Evolutionary conservation across 805 yeast species (phyloP), one percentile per base, ranked within the genome.

Genomic region (Suhomyces prunicola): DNA sequence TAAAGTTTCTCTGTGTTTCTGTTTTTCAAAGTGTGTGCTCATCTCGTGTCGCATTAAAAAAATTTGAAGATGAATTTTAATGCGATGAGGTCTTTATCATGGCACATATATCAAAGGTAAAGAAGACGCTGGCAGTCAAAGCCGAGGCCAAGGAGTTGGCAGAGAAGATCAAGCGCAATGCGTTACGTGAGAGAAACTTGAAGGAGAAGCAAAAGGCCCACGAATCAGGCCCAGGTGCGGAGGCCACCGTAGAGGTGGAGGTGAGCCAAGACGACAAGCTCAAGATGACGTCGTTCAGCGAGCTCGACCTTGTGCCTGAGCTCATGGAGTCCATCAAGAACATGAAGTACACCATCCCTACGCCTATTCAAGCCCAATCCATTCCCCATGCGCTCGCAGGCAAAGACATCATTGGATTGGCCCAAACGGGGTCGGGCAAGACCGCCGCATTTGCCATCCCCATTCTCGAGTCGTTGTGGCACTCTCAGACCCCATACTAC

Each of bases 391-490:
- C 97, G 3, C 72, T 94, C 17, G 83, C 87, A 59, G 97, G 97
- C 3, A 84, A 90, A 58, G 99, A 93, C 72, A 86, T 93, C 46
- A 91, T 93, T 64, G 99, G 99, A 12, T 79, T 93, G 56, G 99
- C 99, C 0, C 97, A 93, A 65, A 93, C 99, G 0, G 99, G 99
- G 45, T 90, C 97, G 4, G 99, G 99, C 58, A 93, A 93, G 70
- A 94, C 99, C 0, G 99, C 98, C 0, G 99, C 99, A 0, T 94
- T 94, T 77, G 97, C 98, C 7, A 84, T 94, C 49, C 99, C 99
- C 1, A 90, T 94, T 45, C 77, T 94, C 31, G 97, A 94, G 68
- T 85, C 90, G 1, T 76, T 94, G 47, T 92, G 97, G 90, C 84
- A 90, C 51, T 91, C 86, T 26, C 97, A 93, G 63, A 78, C 87